Conservation (phyloP, 495 filamentous ascomycete genomes). For the Xylaria cubensis region DNA sequence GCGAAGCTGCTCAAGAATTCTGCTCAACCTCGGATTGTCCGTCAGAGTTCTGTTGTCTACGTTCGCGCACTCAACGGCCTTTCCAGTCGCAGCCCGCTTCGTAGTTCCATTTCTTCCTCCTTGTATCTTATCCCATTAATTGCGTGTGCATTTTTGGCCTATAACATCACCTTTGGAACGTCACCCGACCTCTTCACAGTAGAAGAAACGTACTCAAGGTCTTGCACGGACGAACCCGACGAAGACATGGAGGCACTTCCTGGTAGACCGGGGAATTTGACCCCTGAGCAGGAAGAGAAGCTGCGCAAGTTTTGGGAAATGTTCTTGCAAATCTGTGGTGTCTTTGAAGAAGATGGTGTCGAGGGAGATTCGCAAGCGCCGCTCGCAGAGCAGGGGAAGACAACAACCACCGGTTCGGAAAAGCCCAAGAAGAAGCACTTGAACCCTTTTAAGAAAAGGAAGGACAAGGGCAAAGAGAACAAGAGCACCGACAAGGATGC, state of each 20-base stretch:
- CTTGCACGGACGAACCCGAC: conserved; percentile 1
- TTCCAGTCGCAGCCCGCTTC: conserved; percentile 16
- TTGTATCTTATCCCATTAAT: conserved; percentile 21
- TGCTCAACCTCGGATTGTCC: not conserved
- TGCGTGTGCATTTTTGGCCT: conserved; percentile 11
- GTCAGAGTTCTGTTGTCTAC: not conserved
- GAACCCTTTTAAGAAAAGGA: conserved; percentile 63
- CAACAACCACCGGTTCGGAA: conserved; percentile 49
- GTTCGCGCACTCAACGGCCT: not conserved
- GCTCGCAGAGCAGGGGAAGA: conserved; percentile 32
- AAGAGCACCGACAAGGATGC: conserved; percentile 57
- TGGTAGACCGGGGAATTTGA: conserved; percentile 87
- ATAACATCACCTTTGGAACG: conserved; percentile 15
- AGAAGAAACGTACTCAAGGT: not conserved
- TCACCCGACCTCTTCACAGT: not conserved
- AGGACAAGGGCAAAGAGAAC: conserved; percentile 53
- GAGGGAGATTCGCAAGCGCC: conserved; percentile 35
- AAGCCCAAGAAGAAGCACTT: conserved; percentile 72
- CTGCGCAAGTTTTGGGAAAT: conserved; percentile 85
- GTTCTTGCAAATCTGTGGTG: conserved; percentile 80
- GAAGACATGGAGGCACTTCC: conserved; percentile 58
- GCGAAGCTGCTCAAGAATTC: not conserved
- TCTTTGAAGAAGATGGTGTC: conserved; percentile 49
- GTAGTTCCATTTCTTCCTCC: conserved; percentile 17
- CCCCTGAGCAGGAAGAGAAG: conserved; percentile 85